Base-by-base conservation (phyloP, 768 basidiomycete species). In the Pleurotus tuber-regium region DNA sequence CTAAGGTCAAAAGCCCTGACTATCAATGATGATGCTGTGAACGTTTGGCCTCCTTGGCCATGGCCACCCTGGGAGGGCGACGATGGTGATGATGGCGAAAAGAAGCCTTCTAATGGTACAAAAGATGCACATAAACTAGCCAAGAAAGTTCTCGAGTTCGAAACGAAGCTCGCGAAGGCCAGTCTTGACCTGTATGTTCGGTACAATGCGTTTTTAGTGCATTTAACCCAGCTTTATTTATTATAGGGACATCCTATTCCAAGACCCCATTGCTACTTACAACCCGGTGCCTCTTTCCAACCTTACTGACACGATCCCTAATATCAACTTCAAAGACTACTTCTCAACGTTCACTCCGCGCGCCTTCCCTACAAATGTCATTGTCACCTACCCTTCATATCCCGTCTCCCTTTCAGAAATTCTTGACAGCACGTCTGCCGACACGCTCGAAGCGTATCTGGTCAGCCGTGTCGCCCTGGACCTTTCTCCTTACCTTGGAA, bases 261-360 rank as follows among this genome's bases (percentile, higher is more conserved):
- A 86, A 65, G 87, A 98, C 64, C 95, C 95, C 2, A 73, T 91
- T 40, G 84, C 76, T 39, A 89, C 92, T 0, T 98, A 99, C 68
- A 98, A 98, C 64, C 93, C 92, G 4, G 75, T 80, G 35, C 72
- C 80, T 2, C 72, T 93, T 50, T 73, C 78, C 12, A 85, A 87
- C 31, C 78, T 98, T 52, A 84, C 83, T 24, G 71, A 75, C 14
- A 70, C 80, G 1, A 70, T 98, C 4, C 80, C 87, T 1, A 82
- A 92, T 63, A 80, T 99, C 57, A 75, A 89, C 56, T 92, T 96
- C 66, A 74, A 80, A 1, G 76, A 82, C n/a, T 99, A 97, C 67
- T 85, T 98, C 53, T 80, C 96, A 0, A 74, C 89, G 1, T 95
- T 92, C 63, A 80, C 87, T 0, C 86, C 92, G 18, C 83, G 92